Evolutionary conservation across 2,329 filamentous ascomycete species (phyloP), one percentile per base, ranked within the genome.

Genomic region (Aspergillus pseudoglaucus): DNA sequence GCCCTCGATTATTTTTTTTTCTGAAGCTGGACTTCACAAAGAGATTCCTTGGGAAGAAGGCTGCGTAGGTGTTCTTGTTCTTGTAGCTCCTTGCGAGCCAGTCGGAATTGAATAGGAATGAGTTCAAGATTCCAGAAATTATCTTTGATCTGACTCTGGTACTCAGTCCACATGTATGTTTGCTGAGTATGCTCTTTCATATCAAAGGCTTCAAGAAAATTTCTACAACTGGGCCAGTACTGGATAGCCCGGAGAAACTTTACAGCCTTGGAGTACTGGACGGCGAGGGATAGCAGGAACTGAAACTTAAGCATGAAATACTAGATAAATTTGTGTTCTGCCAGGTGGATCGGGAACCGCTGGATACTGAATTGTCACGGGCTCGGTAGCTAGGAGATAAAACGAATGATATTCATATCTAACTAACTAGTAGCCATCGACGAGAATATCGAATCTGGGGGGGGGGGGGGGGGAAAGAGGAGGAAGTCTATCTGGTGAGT

Each of bases 131-230:
- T 27, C 63, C 60, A 6, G 56, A 71, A 51, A 65, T 64, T 39
- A 61, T 73, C 38, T 69, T 63, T 57, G 50, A 68, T 50, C 59
- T 49, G 2, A 68, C 56, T 6, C 55, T 73, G 12, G 53, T 68
- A 8, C 60, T 72, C 17, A 72, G 62, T 51, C 59, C 55, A 4
- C 54, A 72, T 52, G 45, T 66, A 14, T 64, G 61, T 44, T 57
- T 71, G 30, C 48, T 69, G 8, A 56, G 60, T 18, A 59, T 41
- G 39, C 18, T 41, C 7, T 41, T 41, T 41, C 10, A 22, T 20
- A 23, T 41, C 14, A 18, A 41, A 23, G 39, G 15, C n/a, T 41
- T 41, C 20, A 41, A 41, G 39, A 41, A 23, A 2, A 18, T 41
- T 22, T 41, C 39, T 22, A 41, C 18, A 41, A 20, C n/a, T 18